These are phyloP conservation scores for Alternaria triticina DNA, from an alignment of 2,329 filamentous ascomycete species.

Conservation along the genomic window DNA sequence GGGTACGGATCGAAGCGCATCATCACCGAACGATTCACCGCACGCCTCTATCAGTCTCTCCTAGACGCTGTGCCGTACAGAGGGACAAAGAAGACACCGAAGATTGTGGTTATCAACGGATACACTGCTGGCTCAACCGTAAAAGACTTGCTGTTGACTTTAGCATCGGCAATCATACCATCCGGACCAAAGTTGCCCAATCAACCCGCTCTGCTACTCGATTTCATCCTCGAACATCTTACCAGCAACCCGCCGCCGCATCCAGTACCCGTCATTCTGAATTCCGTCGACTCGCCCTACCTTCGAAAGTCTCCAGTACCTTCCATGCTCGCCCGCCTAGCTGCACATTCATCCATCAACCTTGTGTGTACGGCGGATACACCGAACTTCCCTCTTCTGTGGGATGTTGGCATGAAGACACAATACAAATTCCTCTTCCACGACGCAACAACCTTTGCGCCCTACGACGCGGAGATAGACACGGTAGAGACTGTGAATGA, in stretches of 20 bases:
- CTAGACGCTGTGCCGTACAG: slow-evolving; percentile 32
- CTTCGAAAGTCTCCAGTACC: slow-evolving; percentile 76
- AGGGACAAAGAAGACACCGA: slow-evolving; percentile 52
- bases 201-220: slow-evolving; percentile 72
- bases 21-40: slow-evolving; percentile 77
- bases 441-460: slow-evolving; percentile 87
- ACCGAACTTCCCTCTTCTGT: slow-evolving; percentile 84
- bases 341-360: slow-evolving; percentile 73
- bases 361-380: slow-evolving; percentile 85
- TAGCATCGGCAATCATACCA: slow-evolving; percentile 68
- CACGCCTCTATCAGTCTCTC: slow-evolving; percentile 65
- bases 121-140: slow-evolving; percentile 72
- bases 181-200: slow-evolving; percentile 63
- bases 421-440: slow-evolving; percentile 89
- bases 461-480: slow-evolving; percentile 76
- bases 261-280: slow-evolving; percentile 73
- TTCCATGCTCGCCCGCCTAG: slow-evolving; percentile 75
- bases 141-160: slow-evolving; percentile 71
- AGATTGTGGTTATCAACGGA: slow-evolving; percentile 86
- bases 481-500: slow-evolving; percentile 90
- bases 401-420: slow-evolving; percentile 85
- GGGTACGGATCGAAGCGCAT: slow-evolving; percentile 88
- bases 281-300: slow-evolving; percentile 82
- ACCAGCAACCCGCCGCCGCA: slow-evolving; percentile 47
- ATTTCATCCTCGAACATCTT: slow-evolving; percentile 69